These are phyloP conservation scores for Clonostachys rhizophaga DNA, from an alignment of 2,329 filamentous ascomycete genomes.

Conservation along the genomic window DNA sequence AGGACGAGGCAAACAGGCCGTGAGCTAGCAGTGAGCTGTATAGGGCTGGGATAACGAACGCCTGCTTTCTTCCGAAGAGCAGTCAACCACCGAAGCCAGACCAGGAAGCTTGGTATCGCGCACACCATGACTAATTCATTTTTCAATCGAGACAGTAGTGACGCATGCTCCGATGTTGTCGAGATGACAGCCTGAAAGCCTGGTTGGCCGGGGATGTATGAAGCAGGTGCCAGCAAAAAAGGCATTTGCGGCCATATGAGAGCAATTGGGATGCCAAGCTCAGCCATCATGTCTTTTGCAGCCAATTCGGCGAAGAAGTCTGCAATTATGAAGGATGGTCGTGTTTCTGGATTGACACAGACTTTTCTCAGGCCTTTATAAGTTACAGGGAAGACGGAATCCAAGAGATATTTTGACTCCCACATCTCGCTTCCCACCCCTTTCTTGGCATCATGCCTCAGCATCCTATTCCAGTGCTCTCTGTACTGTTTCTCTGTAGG, in stretches of 20 bases:
- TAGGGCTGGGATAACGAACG: constrained; percentile 19
- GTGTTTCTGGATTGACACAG: constrained; percentile 9
- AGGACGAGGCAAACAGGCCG: constrained; percentile 35
- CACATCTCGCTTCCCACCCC: constrained; percentile 20
- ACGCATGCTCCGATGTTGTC: constrained; percentile 29
- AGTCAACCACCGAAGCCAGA: constrained; percentile 18
- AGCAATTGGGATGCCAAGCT: constrained; percentile 29
- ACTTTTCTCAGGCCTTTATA: constrained; percentile 10
- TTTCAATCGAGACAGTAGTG: constrained; percentile 25
- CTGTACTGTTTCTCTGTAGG: constrained; percentile 17
- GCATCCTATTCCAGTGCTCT: constrained; percentile 26
- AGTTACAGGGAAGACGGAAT: constrained; percentile 26
- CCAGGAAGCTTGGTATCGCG: constrained; percentile 18
- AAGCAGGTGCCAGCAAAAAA: constrained; percentile 22
- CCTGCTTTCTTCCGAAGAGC: constrained; percentile 24
- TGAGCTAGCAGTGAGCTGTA: constrained; percentile 1
- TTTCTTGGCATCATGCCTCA: constrained; percentile 20
- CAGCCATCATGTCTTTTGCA: constrained; percentile 27
- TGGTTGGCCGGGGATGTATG: constrained; percentile 33
- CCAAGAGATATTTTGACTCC: constrained; percentile 27
- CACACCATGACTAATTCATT: constrained; percentile 24
- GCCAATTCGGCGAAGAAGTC: constrained; percentile 38
- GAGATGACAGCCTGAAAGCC: constrained; percentile 31
- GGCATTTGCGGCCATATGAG: constrained; percentile 35
- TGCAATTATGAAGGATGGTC: constrained; percentile 31